These are phyloP conservation scores for Parastagonospora avenae DNA, from an alignment of 2,329 filamentous ascomycete genomes.

Conservation along the genomic window DNA sequence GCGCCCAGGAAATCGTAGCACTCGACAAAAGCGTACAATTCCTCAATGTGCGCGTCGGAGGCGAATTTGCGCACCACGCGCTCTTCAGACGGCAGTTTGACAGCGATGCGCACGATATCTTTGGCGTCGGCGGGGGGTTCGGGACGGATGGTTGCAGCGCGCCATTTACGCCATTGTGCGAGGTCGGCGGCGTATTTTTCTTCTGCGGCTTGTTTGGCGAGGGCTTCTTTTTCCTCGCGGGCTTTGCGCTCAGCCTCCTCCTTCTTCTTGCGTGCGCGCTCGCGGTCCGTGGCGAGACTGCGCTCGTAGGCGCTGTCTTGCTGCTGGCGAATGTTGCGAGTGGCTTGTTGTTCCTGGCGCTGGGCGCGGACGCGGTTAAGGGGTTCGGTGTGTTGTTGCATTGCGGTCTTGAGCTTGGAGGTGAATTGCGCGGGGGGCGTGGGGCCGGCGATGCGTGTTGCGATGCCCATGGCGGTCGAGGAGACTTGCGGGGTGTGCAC, in stretches of 20 bases:
- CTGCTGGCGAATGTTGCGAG: slow-evolving; percentile 80
- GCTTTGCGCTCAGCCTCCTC: slow-evolving; percentile 73
- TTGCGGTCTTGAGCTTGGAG: slow-evolving; percentile 73
- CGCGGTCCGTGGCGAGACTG: slow-evolving; percentile 84
- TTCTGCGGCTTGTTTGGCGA: slow-evolving; percentile 67
- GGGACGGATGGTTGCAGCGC: slow-evolving; percentile 66
- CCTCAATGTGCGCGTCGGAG: slow-evolving; percentile 74
- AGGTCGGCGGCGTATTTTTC: slow-evolving; percentile 61
- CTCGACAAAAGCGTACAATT: slow-evolving; percentile 95
- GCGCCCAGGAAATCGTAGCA: slow-evolving; percentile 72
- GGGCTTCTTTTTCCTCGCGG: slow-evolving; percentile 68
- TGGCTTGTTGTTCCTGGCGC: slow-evolving; percentile 77
- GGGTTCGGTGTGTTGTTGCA: slow-evolving; percentile 76
- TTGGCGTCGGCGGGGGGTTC: slow-evolving; percentile 71
- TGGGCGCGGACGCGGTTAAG: slow-evolving; percentile 76
- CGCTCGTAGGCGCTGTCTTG: slow-evolving; percentile 95
- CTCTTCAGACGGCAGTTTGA: slow-evolving; percentile 57
- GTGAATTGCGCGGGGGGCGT: slow-evolving; percentile 74
- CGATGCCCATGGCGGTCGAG: slow-evolving; percentile 86
- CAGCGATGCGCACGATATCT: slow-evolving; percentile 69
- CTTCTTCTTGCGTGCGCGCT: slow-evolving; percentile 75
- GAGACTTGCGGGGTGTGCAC: slow-evolving; percentile 86
- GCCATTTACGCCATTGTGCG: slow-evolving; percentile 80
- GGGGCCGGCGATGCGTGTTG: slow-evolving; percentile 77
- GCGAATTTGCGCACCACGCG: slow-evolving; percentile 78